These are phyloP conservation scores for Schizophyllum amplum DNA, from an alignment of 1,284 basidiomycete species.

Conservation along the genomic window DNA sequence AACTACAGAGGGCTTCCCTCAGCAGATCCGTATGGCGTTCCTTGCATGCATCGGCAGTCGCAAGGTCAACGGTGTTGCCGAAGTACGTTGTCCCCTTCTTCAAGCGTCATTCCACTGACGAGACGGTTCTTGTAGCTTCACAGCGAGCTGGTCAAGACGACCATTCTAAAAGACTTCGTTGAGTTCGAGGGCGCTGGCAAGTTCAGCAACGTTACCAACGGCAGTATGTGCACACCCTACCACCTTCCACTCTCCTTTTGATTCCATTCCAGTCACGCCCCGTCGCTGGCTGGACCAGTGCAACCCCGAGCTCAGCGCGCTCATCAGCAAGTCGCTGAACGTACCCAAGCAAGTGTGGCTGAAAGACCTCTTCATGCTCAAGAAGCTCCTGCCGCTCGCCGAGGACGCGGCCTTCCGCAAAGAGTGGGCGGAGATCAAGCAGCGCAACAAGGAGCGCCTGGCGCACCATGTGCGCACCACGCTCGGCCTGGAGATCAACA, in stretches of 20 bases:
- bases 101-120: background rate
- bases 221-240: slow-evolving; percentile 44
- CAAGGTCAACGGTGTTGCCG: slow-evolving; percentile 94
- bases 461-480: slow-evolving; percentile 72
- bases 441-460: slow-evolving; percentile 78
- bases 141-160: slow-evolving; percentile 65
- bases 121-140: slow-evolving; percentile 39
- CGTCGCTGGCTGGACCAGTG: slow-evolving; percentile 90
- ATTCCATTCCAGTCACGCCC: slow-evolving; percentile 50
- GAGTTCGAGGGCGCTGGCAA: slow-evolving; percentile 76
- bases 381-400: slow-evolving; percentile 56
- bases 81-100: slow-evolving; percentile 35
- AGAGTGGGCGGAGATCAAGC: slow-evolving; percentile 80
- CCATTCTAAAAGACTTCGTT: slow-evolving; percentile 88
- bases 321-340: slow-evolving; percentile 78
- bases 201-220: slow-evolving; percentile 83
- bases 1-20: slow-evolving; percentile 55
- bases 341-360: slow-evolving; percentile 73
- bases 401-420: slow-evolving; percentile 70
- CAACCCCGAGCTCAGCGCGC: slow-evolving; percentile 77
- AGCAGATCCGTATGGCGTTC: slow-evolving; percentile 86
- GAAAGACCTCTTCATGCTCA: slow-evolving; percentile 66
- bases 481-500: slow-evolving; percentile 69
- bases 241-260: slow-evolving; percentile 4
- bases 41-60: slow-evolving; percentile 74